A percentile compares a stretch with the other conserved stretches of the same genome.
Evolutionary conservation across 2,329 filamentous ascomycete genomes (phyloP).

Genomic region (Colletotrichum plurivorum): DNA sequence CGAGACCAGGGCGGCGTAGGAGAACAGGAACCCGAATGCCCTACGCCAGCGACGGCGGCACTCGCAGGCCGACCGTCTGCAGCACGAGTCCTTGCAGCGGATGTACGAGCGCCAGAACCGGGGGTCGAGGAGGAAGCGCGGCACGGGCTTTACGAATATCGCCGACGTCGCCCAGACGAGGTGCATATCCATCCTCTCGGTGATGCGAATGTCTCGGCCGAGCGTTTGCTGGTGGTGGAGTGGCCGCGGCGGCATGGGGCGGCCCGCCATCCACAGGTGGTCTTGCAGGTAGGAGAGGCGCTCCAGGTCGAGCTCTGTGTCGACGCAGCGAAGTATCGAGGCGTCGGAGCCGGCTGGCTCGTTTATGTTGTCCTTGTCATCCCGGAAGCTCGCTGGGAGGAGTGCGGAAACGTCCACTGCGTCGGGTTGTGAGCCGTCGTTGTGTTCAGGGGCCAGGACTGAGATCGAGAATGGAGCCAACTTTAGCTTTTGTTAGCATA

Average conservation of each 20-base stretch:
- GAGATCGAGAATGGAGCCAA: too few relatives aligned
- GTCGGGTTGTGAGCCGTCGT: too few relatives aligned
- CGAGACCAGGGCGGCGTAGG: conserved; percentile 53
- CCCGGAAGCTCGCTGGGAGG: too few relatives aligned
- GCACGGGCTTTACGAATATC: background rate
- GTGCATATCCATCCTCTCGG: conserved; percentile 3
- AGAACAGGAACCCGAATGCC: conserved; percentile 54
- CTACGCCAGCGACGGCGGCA: background rate
- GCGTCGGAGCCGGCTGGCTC: too few relatives aligned
- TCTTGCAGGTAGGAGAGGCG: too few relatives aligned
- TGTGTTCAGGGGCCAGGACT: too few relatives aligned
- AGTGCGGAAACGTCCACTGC: too few relatives aligned
- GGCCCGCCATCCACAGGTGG: conserved; percentile 48
- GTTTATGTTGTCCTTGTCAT: too few relatives aligned
- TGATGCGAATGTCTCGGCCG: conserved; percentile 43
- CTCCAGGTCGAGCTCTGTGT: too few relatives aligned
- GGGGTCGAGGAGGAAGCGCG: background rate
- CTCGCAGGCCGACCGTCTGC: background rate
- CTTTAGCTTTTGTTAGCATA: too few relatives aligned
- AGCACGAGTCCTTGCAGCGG: background rate
- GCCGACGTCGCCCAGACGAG: background rate
- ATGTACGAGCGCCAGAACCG: background rate
- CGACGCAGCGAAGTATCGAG: too few relatives aligned
- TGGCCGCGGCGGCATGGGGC: conserved; percentile 54
- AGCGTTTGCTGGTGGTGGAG: conserved; percentile 54